These are phyloP conservation scores for Boechera retrofracta DNA, from an alignment of 345 rosid species.

Conservation along the genomic window DNA sequence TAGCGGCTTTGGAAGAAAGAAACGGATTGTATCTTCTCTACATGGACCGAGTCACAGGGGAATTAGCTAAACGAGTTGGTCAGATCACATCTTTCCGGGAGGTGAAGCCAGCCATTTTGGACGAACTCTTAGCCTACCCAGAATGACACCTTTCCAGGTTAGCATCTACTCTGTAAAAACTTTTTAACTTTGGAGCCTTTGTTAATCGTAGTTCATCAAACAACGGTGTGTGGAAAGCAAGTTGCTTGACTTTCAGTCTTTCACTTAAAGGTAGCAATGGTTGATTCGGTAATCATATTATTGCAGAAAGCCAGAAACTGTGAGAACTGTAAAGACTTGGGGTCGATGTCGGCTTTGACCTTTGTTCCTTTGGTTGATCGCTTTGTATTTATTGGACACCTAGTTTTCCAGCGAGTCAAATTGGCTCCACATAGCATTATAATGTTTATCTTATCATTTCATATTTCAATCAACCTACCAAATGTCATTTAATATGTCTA, in stretches of 20 bases:
- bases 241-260: slow-evolving; percentile 23
- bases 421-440: slow-evolving; percentile 13
- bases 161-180: neutral
- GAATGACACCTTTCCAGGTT: slow-evolving; percentile 38
- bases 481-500: neutral
- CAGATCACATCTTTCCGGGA: slow-evolving; percentile 57
- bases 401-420: neutral
- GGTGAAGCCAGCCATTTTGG: slow-evolving; percentile 59
- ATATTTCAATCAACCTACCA: slow-evolving; percentile 14
- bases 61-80: slow-evolving; percentile 62
- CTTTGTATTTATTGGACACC: slow-evolving; percentile 8
- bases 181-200: neutral
- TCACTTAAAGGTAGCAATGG: neutral
- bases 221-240: slow-evolving; percentile 30
- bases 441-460: slow-evolving; percentile 3
- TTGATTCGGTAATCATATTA: slow-evolving; percentile 29
- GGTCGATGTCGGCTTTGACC: slow-evolving; percentile 19
- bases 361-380: neutral
- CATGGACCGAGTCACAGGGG: slow-evolving; percentile 80
- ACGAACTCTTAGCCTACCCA: slow-evolving; percentile 41
- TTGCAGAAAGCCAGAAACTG: neutral
- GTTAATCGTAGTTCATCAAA: slow-evolving; percentile 10
- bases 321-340: neutral
- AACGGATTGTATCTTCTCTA: slow-evolving; percentile 71
- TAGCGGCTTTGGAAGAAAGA: slow-evolving; percentile 70